Conservation (phyloP, 2,329 filamentous ascomycete species). For the Paracamarosporium sp. region DNA sequence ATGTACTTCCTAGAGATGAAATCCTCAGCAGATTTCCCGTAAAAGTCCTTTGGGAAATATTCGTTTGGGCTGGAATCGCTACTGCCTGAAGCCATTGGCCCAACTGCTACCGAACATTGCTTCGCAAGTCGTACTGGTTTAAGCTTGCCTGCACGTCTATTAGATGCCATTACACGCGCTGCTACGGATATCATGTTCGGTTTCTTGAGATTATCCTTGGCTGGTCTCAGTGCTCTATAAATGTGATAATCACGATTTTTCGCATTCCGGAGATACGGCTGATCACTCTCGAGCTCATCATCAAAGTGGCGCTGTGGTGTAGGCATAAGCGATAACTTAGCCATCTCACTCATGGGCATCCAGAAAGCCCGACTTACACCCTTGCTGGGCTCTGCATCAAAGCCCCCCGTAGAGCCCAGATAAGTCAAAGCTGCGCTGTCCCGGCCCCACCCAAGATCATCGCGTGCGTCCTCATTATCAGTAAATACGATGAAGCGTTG, state of each 20-base stretch:
- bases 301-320: neutral
- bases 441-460: constrained; percentile 20
- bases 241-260: neutral
- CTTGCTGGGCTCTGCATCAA: neutral
- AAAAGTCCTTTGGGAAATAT: neutral
- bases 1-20: neutral
- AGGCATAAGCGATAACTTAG: neutral
- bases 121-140: neutral
- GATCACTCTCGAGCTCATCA: neutral
- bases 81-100: neutral
- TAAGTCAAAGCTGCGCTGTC: neutral
- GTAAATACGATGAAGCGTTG: constrained; percentile 27
- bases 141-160: neutral
- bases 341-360: neutral
- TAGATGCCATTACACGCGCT: neutral
- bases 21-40: neutral
- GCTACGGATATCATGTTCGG: neutral
- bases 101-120: neutral
- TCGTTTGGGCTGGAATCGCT: neutral
- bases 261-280: neutral
- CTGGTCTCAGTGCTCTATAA: neutral
- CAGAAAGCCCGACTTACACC: neutral
- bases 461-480: constrained; percentile 16
- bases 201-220: neutral
- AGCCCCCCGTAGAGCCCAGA: neutral